Percentiles rank a stretch among this genome's conserved stretches.
Evolutionary conservation across 1,284 basidiomycete genomes (phyloP).

Genomic region (Rhodotorula glutinis): DNA sequence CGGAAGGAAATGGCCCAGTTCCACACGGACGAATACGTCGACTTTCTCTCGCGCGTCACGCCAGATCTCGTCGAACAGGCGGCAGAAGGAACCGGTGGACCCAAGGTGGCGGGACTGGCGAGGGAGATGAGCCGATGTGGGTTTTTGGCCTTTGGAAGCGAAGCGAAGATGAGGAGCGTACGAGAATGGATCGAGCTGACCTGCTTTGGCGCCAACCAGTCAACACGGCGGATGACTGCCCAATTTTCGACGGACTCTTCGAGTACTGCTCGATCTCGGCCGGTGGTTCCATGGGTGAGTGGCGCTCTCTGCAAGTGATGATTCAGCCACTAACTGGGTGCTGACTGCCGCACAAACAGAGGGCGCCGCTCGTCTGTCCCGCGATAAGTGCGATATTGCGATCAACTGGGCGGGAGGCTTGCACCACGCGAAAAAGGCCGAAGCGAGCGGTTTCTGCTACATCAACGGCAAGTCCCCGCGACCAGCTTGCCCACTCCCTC

Average conservation of each 20-base stretch:
- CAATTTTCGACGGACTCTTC: slow-evolving; percentile 95
- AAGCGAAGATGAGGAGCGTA: no score
- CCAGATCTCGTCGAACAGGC: slow-evolving; percentile 55
- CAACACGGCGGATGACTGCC: slow-evolving; percentile 93
- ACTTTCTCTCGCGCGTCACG: slow-evolving; percentile 78
- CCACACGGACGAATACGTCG: slow-evolving; percentile 90
- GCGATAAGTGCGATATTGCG: slow-evolving; percentile 98
- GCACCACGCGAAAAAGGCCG: slow-evolving; percentile 97
- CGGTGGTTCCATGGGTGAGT: slow-evolving; percentile 92
- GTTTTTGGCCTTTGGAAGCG: neutral
- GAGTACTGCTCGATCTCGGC: slow-evolving; percentile 99
- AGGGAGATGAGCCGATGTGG: slow-evolving; percentile 63
- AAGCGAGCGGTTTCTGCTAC: slow-evolving; percentile 98
- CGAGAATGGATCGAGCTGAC: neutral
- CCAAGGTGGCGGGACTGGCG: slow-evolving; percentile 31
- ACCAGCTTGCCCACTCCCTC: no score
- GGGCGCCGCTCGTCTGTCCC: slow-evolving; percentile 89
- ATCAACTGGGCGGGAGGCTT: slow-evolving; percentile 98
- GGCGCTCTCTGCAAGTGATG: no score
- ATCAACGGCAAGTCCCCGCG: slow-evolving; percentile 71
- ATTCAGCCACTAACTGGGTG: neutral
- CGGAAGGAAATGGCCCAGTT: slow-evolving; percentile 97
- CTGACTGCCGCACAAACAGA: slow-evolving; percentile 56
- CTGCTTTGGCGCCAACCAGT: slow-evolving; percentile 51
- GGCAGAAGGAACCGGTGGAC: slow-evolving; percentile 31